A percentile compares a stretch with the other conserved stretches of the same genome.
Evolutionary conservation across 805 yeast genomes (phyloP).

Genomic region (Metschnikowia orientalis): DNA sequence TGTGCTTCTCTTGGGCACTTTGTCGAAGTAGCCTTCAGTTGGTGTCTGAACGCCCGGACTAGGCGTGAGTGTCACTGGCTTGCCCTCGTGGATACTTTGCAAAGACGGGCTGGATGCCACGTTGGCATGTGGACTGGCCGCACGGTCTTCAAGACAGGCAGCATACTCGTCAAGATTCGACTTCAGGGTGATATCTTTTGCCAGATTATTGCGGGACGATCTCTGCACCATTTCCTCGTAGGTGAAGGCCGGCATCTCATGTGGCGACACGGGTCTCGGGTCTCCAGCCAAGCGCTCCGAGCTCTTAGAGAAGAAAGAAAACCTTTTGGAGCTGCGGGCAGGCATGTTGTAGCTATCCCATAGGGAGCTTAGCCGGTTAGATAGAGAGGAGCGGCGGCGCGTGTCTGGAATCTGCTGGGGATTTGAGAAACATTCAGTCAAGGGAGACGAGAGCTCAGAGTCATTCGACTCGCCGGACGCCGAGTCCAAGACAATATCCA

Average conservation of each 20-base stretch:
- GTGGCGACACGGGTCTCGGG: slow-evolving; percentile 2
- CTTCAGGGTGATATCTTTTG: slow-evolving; percentile 1
- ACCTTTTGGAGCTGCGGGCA: slow-evolving; percentile 17
- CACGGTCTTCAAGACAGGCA: not conserved
- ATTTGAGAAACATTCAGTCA: slow-evolving; percentile 14
- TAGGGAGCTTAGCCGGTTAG: slow-evolving; percentile 17
- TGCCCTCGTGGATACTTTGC: slow-evolving; percentile 4
- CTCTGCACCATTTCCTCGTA: slow-evolving; percentile 4
- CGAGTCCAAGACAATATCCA: slow-evolving; percentile 4
- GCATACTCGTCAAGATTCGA: slow-evolving; percentile 3
- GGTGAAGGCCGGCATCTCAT: slow-evolving; percentile 1
- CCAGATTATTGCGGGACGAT: not conserved
- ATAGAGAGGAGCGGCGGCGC: slow-evolving; percentile 16
- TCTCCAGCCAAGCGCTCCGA: slow-evolving; percentile 5
- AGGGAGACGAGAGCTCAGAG: slow-evolving; percentile 13
- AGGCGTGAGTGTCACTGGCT: not conserved
- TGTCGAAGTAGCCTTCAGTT: slow-evolving; percentile 3
- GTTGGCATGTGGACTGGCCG: not conserved
- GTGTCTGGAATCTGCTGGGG: slow-evolving; percentile 8
- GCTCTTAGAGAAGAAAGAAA: slow-evolving; percentile 14
- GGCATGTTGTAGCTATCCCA: slow-evolving; percentile 21
- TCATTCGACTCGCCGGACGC: slow-evolving; percentile 10
- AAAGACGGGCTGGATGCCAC: slow-evolving; percentile 4
- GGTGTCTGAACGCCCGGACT: slow-evolving; percentile 1
- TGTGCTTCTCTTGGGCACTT: too few relatives aligned